Conservation (phyloP, 2,329 filamentous ascomycete species). For the Plectosphaerella cucumerina region DNA sequence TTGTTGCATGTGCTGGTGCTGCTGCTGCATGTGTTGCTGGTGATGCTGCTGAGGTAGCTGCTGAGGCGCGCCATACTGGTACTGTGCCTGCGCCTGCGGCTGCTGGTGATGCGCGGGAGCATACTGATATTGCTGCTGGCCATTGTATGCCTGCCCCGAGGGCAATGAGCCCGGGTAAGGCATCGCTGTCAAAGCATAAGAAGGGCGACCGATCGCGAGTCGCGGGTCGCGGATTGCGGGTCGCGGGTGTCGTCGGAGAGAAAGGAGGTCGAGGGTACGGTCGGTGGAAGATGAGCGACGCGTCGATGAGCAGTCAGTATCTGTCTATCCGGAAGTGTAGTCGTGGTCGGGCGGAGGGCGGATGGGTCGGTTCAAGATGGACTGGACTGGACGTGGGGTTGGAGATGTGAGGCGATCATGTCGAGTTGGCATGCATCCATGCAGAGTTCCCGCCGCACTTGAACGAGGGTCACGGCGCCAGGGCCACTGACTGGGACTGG, state of each 20-base stretch:
- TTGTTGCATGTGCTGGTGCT: slow-evolving; percentile 19
- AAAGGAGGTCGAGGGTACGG: no score
- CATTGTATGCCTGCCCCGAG: slow-evolving; percentile 33
- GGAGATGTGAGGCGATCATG: no score
- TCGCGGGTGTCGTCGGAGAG: background rate
- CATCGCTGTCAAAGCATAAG: slow-evolving; percentile 22
- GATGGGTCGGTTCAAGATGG: no score
- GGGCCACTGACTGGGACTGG: no score
- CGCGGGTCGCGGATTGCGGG: background rate
- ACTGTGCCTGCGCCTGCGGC: slow-evolving; percentile 7
- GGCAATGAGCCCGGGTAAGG: slow-evolving; percentile 33
- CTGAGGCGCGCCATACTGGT: slow-evolving; percentile 13
- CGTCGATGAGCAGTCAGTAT: no score
- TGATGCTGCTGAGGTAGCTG: slow-evolving; percentile 19
- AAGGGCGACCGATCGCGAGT: background rate
- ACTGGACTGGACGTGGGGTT: no score
- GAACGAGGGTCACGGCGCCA: no score
- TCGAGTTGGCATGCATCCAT: no score
- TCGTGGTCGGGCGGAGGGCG: no score
- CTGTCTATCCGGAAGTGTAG: no score
- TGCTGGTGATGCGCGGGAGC: slow-evolving; percentile 12
- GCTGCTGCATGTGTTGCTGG: slow-evolving; percentile 20
- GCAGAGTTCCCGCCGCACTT: no score
- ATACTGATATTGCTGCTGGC: slow-evolving; percentile 24
- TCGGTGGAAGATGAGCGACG: no score